Evolutionary conservation across 1,284 basidiomycete genomes (phyloP).

Genomic region (Phenoliferia sp.): DNA sequence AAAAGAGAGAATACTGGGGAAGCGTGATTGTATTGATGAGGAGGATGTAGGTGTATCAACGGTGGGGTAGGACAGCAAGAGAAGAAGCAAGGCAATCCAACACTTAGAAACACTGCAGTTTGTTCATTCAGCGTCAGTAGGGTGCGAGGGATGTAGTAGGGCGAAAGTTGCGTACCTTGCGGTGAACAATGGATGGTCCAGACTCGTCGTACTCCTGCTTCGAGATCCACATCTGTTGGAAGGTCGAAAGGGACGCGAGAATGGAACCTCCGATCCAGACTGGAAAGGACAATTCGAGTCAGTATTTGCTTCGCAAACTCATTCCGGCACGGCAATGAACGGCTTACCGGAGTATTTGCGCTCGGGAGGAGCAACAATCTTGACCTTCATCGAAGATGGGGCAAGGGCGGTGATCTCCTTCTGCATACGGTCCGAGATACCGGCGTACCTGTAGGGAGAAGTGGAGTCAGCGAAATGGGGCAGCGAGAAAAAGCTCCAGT

Average conservation of each 20-base stretch:
- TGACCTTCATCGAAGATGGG: constrained; percentile 73
- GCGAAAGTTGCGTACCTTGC: too few species aligned
- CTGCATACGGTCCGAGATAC: constrained; percentile 95
- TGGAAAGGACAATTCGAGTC: constrained; percentile 54
- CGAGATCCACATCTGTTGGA: constrained; percentile 70
- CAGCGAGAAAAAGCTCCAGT: not conserved
- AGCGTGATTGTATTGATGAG: too few species aligned
- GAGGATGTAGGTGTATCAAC: too few species aligned
- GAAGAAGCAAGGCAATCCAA: too few species aligned
- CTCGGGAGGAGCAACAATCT: constrained; percentile 88
- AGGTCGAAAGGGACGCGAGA: constrained; percentile 88
- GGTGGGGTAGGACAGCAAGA: too few species aligned
- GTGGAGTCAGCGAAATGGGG: not conserved
- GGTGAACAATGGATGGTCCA: constrained; percentile 53
- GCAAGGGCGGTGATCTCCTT: constrained; percentile 88
- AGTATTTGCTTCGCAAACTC: constrained; percentile 19
- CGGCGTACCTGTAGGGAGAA: constrained; percentile 90
- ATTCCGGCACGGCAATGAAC: not conserved
- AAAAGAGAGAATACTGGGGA: too few species aligned
- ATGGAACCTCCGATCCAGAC: constrained; percentile 99
- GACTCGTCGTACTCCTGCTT: constrained; percentile 71
- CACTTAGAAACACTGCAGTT: too few species aligned
- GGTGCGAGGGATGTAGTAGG: too few species aligned
- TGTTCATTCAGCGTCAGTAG: too few species aligned
- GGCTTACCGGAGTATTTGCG: constrained; percentile 54